Conservation (phyloP, 805 yeast species). For the Yarrowia deformans region DNA sequence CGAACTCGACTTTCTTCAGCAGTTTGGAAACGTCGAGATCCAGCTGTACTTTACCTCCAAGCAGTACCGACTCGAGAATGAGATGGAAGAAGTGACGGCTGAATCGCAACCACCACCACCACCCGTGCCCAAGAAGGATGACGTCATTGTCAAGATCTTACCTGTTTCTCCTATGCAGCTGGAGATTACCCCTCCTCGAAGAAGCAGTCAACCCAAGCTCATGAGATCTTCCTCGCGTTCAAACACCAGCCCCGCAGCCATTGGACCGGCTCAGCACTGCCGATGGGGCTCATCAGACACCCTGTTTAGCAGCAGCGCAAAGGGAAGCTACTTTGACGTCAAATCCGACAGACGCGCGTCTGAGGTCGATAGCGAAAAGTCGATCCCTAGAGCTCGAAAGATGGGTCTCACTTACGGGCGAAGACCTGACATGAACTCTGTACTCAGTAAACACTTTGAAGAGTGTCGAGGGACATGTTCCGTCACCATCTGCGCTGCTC, state of each 20-base stretch:
- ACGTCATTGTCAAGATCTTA: neutral
- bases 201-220: neutral
- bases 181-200: neutral
- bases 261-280: neutral
- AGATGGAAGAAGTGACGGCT: neutral
- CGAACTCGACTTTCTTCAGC: conserved; percentile 45
- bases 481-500: conserved; percentile 70
- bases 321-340: neutral
- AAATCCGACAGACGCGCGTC: no score
- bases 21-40: conserved; percentile 46
- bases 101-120: neutral
- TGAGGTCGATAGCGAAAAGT: neutral
- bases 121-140: conserved; percentile 1
- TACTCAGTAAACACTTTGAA: conserved; percentile 14
- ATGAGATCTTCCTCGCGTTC: neutral
- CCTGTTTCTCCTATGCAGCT: neutral
- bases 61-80: conserved; percentile 6
- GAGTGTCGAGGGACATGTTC: conserved; percentile 56
- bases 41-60: conserved; percentile 50
- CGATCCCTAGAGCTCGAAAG: neutral
- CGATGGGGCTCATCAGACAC: conserved; percentile 40
- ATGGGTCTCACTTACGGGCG: conserved; percentile 45
- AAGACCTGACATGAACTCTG: conserved; percentile 12
- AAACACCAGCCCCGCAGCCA: conserved; percentile 39
- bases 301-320: neutral